Conservation (phyloP, 257 asterid species). For the Solanum sejunctum region DNA sequence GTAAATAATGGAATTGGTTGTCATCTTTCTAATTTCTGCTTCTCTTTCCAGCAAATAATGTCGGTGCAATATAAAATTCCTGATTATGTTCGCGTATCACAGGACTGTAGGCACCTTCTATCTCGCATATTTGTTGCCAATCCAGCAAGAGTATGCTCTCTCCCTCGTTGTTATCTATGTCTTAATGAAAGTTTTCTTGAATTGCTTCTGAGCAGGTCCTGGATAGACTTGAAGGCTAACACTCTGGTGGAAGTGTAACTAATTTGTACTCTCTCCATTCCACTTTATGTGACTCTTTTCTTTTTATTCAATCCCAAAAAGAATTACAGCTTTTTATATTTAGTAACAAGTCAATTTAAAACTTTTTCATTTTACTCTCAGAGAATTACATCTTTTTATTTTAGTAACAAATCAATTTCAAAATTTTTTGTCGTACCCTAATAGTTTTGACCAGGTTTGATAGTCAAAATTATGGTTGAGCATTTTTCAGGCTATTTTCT, state of each 20-base stretch:
- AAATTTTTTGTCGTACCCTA: too few species aligned
- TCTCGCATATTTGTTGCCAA: conserved; percentile 32
- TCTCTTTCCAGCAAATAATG: conserved; percentile 29
- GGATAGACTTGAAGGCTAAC: neutral
- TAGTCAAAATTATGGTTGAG: too few species aligned
- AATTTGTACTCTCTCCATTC: too few species aligned
- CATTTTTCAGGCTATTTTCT: too few species aligned
- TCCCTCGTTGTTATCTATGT: neutral
- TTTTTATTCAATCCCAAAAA: too few species aligned
- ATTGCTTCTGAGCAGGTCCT: neutral
- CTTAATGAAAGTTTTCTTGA: neutral
- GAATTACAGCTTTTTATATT: too few species aligned
- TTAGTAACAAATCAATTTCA: too few species aligned
- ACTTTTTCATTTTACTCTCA: too few species aligned
- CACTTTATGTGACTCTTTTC: neutral
- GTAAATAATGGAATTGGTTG: too few species aligned
- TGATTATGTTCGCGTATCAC: conserved; percentile 40
- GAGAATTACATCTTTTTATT: too few species aligned
- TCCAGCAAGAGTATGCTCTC: conserved; percentile 23
- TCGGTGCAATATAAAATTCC: conserved; percentile 39
- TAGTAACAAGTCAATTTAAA: too few species aligned
- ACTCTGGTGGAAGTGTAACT: neutral
- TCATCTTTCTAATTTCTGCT: neutral
- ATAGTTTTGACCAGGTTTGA: too few species aligned
- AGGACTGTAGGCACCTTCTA: conserved; percentile 42